These are phyloP conservation scores for Forsythia viridissima DNA, from an alignment of 257 asterid species.

Conservation along the genomic window DNA sequence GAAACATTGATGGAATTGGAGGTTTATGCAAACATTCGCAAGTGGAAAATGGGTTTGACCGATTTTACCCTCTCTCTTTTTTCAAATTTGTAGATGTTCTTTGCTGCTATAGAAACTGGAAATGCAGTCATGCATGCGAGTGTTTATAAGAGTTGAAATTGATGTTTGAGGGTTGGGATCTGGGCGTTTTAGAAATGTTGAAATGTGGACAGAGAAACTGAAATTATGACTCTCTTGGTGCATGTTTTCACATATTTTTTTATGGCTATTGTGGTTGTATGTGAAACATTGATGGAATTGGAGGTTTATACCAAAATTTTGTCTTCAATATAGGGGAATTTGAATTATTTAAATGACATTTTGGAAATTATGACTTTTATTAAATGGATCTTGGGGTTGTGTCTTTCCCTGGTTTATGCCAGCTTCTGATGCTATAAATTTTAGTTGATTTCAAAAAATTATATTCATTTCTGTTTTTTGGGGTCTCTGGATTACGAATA, in stretches of 20 bases:
- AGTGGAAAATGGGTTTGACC: neutral
- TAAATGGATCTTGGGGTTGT: neutral
- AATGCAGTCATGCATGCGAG: constrained; percentile 12
- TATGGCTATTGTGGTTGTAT: neutral
- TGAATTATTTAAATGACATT: neutral
- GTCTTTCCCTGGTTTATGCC: neutral
- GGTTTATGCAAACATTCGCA: neutral
- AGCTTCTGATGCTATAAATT: neutral
- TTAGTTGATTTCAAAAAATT: neutral
- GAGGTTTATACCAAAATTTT: neutral
- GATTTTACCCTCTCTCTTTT: neutral
- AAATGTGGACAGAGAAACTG: constrained; percentile 13
- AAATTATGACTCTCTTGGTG: constrained; percentile 1
- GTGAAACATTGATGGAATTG: neutral
- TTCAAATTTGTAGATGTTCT: constrained; percentile 6
- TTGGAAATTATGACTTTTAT: neutral
- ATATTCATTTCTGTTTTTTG: no score
- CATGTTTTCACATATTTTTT: neutral
- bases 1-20: neutral
- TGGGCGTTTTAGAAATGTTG: neutral
- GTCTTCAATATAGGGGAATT: neutral
- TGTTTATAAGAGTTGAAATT: neutral
- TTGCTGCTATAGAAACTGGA: neutral
- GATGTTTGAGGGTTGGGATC: constrained; percentile 1
- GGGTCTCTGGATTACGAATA: no score